phyloP scores from a whole-genome alignment of 257 asterid species.

The Sherardia arvensis region DNA sequence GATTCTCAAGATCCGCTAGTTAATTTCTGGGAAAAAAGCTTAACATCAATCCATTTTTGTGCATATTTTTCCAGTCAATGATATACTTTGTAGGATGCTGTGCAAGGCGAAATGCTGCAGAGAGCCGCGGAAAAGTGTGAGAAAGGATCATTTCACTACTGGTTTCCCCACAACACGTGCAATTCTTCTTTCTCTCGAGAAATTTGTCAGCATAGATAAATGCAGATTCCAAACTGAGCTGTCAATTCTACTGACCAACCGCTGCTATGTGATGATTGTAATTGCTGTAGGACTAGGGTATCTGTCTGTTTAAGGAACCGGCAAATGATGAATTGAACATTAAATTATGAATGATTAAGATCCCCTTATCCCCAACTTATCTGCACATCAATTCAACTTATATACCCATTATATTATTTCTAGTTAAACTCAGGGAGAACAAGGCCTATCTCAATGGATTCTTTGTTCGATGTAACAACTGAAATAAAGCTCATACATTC shows the following conservation, averaged over 20 bases:
- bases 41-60: background rate
- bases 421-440: no score
- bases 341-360: background rate
- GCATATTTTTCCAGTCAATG: constrained; percentile 36
- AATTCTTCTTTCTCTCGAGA: background rate
- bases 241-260: background rate
- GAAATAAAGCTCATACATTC: background rate
- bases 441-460: background rate
- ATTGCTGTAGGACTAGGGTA: no score
- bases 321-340: no score
- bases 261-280: background rate
- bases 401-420: no score
- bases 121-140: constrained; percentile 42
- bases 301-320: no score
- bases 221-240: background rate
- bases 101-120: constrained; percentile 74
- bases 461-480: background rate
- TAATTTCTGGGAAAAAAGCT: background rate
- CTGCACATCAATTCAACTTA: no score
- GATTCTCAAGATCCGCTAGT: background rate
- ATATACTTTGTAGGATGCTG: constrained; percentile 88
- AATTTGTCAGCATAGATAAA: background rate
- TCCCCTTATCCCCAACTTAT: no score
- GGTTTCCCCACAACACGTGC: background rate
- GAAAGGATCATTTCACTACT: background rate